Percentiles rank a stretch among this genome's conserved stretches.
Evolutionary conservation across 2,329 filamentous ascomycete species (phyloP).

Genomic region (Chaetomiaceae sp.): DNA sequence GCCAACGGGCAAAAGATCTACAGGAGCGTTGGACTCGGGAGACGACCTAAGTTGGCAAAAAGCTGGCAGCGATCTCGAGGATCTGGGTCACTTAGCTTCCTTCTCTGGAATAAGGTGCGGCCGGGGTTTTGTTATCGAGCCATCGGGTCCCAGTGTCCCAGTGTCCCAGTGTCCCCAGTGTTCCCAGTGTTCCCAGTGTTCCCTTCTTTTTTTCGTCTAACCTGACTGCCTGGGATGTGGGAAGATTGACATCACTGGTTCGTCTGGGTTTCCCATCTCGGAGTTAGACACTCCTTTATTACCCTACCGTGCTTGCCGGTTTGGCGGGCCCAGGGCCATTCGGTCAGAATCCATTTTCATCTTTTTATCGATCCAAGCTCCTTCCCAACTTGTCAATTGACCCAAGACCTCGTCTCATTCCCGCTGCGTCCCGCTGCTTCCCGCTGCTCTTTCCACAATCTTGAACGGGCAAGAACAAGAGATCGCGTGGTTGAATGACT

Average conservation of each 20-base stretch:
- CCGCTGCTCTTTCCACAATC: slow-evolving; percentile 1
- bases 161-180: too few relatives aligned
- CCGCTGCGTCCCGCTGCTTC: slow-evolving; percentile 3
- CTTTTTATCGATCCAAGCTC: slow-evolving; percentile 11
- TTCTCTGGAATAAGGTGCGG: not conserved
- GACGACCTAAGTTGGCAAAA: not conserved
- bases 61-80: slow-evolving; percentile 1
- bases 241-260: slow-evolving; percentile 6
- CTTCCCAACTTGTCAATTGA: slow-evolving; percentile 12
- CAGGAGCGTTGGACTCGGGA: not conserved
- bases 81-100: not conserved
- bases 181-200: too few relatives aligned
- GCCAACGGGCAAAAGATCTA: not conserved
- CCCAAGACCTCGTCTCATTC: not conserved
- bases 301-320: slow-evolving; percentile 1
- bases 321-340: not conserved
- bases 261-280: not conserved
- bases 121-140: not conserved
- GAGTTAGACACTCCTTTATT: not conserved
- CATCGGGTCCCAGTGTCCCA: too few relatives aligned
- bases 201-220: slow-evolving; percentile 1
- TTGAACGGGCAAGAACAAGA: not conserved
- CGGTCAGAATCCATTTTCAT: not conserved
- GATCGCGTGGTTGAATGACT: not conserved
- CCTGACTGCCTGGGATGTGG: too few relatives aligned